Percentiles rank a stretch among this genome's conserved stretches.
Evolutionary conservation across 192 early-diverging fungal species (phyloP).

Genomic region (Coemansia sp.): DNA sequence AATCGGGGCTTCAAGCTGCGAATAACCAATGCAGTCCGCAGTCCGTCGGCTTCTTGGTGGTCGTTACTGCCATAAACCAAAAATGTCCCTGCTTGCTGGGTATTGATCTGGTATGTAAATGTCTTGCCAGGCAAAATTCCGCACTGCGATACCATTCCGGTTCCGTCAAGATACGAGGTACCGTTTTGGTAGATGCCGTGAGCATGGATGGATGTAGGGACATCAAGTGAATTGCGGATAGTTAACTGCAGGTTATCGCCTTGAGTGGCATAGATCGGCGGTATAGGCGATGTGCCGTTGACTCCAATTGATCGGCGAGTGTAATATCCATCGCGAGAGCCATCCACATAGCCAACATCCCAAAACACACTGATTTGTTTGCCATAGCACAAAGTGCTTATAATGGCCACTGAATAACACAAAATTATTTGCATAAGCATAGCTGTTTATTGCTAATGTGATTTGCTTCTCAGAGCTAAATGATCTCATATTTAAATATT

Average conservation of each 20-base stretch:
- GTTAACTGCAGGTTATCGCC: not conserved
- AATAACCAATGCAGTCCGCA: slow-evolving; percentile 67
- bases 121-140: slow-evolving; percentile 59
- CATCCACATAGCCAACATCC: not conserved
- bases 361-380: slow-evolving; percentile 14
- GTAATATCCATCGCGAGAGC: not conserved
- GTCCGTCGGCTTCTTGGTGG: slow-evolving; percentile 73
- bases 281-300: not conserved
- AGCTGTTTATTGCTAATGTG: not conserved
- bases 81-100: slow-evolving; percentile 69
- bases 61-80: slow-evolving; percentile 70
- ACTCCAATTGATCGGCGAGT: not conserved
- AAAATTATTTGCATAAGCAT: not conserved
- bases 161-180: slow-evolving; percentile 66
- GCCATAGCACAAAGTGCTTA: too few relatives aligned
- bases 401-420: not conserved
- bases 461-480: too few relatives aligned
- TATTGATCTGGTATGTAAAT: slow-evolving; percentile 64
- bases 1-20: slow-evolving; percentile 50
- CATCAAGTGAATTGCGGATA: not conserved
- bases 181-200: slow-evolving; percentile 11
- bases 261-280: not conserved
- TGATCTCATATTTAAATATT: too few relatives aligned
- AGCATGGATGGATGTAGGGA: not conserved
- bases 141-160: slow-evolving; percentile 65